Evolutionary conservation across 441 rosid species (phyloP), one percentile per base, ranked within the genome.

Genomic region (Gossypium gossypioides): DNA sequence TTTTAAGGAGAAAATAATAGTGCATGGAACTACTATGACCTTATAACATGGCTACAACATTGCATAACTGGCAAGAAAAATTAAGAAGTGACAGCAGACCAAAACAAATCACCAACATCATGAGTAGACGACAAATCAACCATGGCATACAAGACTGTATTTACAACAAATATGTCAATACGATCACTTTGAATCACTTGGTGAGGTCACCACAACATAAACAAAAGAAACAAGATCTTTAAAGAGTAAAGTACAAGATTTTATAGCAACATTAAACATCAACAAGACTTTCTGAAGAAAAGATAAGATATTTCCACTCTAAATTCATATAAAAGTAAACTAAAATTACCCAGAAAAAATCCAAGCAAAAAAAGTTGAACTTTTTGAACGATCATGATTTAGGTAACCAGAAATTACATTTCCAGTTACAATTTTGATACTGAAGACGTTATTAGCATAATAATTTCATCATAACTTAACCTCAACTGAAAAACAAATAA

Each of bases 281-380:
- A n/a, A 42, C 57, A 71, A 4, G 27, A 44, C 25, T 32, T 32
- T 24, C 24, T 25, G 34, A 18, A 40, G 29, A 69, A 19, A 74
- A 65, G 22, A 13, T 22, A 59, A 29, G 4, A 32, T 22, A 69
- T 42, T n/a, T 24, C 13, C 19, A 1, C 34, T 8, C 48, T 10
- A 32, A 19, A 62, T 63, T 56, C 74, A 73, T 73, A 27, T 10
- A 42, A 56, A 57, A 63, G 32, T n/a, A 24, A 55, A 61, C 6
- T 21, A 25, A 19, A 52, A 25, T 9, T 48, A 15, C 40, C 16
- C 40, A 42, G 6, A 25, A 15, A 25, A 67, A 50, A 8, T 13
- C 42, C 42, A 67, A 50, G 40, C 15, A 50, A 50, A 24, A 66
- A 1, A 24, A 13, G 34, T 19, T 24, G 16, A 57, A 57, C 32